Evolutionary conservation across 2,329 filamentous ascomycete species (phyloP).

Genomic region (Alternaria brassicae): DNA sequence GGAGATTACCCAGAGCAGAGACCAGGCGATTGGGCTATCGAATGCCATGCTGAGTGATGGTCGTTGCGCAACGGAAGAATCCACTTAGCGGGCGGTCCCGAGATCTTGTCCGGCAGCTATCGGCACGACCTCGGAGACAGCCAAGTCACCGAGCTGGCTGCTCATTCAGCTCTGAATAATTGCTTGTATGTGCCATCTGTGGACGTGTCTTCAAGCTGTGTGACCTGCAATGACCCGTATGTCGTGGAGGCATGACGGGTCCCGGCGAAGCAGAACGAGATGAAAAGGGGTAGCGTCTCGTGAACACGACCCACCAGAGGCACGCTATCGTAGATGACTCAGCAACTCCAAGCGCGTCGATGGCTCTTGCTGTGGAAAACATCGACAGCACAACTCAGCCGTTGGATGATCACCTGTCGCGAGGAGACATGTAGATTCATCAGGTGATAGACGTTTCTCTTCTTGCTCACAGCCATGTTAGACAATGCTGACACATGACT

Average conservation of each 20-base stretch:
- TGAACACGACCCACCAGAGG: not conserved
- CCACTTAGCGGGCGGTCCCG: not conserved
- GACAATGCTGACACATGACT: too few relatives aligned
- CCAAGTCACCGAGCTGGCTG: not conserved
- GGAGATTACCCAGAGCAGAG: not conserved
- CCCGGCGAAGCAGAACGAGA: not conserved
- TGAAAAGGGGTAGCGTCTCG: not conserved
- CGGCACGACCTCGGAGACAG: not conserved
- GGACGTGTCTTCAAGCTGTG: too few relatives aligned
- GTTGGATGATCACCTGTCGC: not conserved
- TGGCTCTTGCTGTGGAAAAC: not conserved
- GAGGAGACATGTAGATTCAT: not conserved
- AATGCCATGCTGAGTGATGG: not conserved
- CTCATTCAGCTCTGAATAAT: accelerated
- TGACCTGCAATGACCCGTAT: not conserved
- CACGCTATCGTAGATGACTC: not conserved
- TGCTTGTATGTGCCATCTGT: not conserved
- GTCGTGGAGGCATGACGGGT: not conserved
- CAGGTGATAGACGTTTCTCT: too few relatives aligned
- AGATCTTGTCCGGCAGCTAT: not conserved
- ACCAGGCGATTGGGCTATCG: not conserved
- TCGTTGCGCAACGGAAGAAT: not conserved
- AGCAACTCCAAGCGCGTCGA: not conserved
- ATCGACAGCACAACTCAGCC: not conserved
- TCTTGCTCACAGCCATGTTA: too few relatives aligned